Base-by-base conservation (phyloP, 495 filamentous ascomycete species). In the Rusavskia elegans region DNA sequence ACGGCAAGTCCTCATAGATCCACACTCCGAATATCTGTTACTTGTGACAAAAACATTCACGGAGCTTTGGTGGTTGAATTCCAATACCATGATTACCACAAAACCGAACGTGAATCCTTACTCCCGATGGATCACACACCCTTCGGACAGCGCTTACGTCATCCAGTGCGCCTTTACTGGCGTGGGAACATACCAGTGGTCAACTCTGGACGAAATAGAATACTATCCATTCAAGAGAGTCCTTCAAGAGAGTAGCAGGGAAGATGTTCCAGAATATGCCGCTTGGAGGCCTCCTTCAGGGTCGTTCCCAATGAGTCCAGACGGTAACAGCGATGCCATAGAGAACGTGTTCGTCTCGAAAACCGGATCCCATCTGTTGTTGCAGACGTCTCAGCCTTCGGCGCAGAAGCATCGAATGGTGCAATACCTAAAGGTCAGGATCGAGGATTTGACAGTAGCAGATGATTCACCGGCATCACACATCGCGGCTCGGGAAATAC, bases 51-150 rank as follows among this genome's bases (percentile, higher is more conserved):
- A 23, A 19, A 21, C 30, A 27, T n/a, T 23, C 38, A 39, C 29
- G 32, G 48, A 58, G 30, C 38, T 58, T 42, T 58, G 56, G 56
- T 50, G 40, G 40, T 16, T 58, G 13, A 32, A 53, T n/a, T 52
- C 35, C 23, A n/a, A 45, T 21, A 48, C 9, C 0, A n/a, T 30
- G 44, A 13, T 44, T 23, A 40, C 30, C 17, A 25, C 39, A n/a
- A 19, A 32, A 23, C 3, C 45, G n/a, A 23, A 52, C 14, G 39
- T 17, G 8, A 27, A 35, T 10, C 40, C 29, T 19, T 25, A 36
- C 1, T 21, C 48, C 9, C 37, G 39, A 45, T 58, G 56, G 56
- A 27, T 53, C 29, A 42, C 51, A 19, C 53, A 55, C 27, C 56
- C 56, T 17, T 19, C 10, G 35, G 20, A 53, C 13, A 36, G n/a